Evolutionary conservation across 805 yeast genomes (phyloP), one percentile per base, ranked within the genome.

Genomic region (Debaryomyces prosopidis): DNA sequence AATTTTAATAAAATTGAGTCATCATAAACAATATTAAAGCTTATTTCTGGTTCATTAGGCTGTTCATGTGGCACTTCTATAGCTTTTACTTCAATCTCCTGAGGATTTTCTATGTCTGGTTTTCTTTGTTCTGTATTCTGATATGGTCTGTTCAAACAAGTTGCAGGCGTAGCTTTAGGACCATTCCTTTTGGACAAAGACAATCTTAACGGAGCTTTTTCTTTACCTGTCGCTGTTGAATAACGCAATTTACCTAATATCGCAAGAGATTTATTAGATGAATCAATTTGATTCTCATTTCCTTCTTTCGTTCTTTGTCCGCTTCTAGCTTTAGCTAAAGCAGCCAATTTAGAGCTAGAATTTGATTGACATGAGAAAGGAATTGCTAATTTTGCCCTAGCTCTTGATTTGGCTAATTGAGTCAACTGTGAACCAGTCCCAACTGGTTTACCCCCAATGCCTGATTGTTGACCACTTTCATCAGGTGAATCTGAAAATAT

Each of bases 261-360:
- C 18, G 26, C 43, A 16, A 41, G 19, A 15, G 42, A 44, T 31
- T 23, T 44, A 30, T 42, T 42, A 17, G 11, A 14, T 14, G 12
- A 9, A n/a, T 17, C 15, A 15, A n/a, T 10, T 11, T 30, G 33
- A 30, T 30, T 34, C 7, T 11, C 7, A 16, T 5, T 34, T n/a
- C 32, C 32, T 14, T 28, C 31, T 23, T 39, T 40, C 26, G 9
- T 23, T 26, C 16, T 38, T n/a, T 10, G 36, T n/a, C 40, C 38
- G 32, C 51, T 51, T 46, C 75, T 65, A 36, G 69, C 64, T 51
- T 69, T 71, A n/a, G 82, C 82, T 53, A 80, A 62, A 27, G 68
- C 68, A 33, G 79, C 75, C 39, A 79, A 58, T 51, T 76, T 77
- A 11, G 47, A 44, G 16, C 43, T 35, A 16, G 33, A 28, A 18